Conservation (phyloP, 768 basidiomycete genomes). For the Suillus bovinus region DNA sequence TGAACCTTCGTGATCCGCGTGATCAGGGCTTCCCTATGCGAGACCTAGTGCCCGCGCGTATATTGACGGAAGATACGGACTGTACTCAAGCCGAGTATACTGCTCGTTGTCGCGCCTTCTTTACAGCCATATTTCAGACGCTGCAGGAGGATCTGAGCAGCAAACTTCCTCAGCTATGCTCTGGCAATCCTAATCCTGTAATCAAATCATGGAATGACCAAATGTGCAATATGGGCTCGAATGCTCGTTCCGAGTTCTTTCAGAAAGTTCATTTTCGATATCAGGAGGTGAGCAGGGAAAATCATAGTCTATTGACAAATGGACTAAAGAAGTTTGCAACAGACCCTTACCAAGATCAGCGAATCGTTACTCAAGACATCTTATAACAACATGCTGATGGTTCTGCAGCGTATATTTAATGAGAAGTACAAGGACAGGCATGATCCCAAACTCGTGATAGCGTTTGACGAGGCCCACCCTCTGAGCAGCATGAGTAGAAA, state of each 20-base stretch:
- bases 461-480: too few species aligned
- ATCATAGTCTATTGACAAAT: neutral
- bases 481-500: constrained; percentile 1
- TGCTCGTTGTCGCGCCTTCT: too few species aligned
- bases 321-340: neutral
- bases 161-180: neutral
- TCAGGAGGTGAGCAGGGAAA: neutral
- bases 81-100: constrained; percentile 1
- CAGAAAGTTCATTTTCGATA: neutral
- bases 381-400: too few species aligned
- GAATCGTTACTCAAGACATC: too few species aligned
- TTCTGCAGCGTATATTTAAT: too few species aligned
- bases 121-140: constrained; percentile 16
- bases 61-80: constrained; percentile 12
- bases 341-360: neutral
- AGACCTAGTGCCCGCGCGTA: constrained; percentile 15
- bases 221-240: neutral
- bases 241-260: constrained; percentile 1
- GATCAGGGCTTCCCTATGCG: constrained; percentile 18
- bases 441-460: too few species aligned
- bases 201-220: too few species aligned
- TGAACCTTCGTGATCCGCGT: constrained; percentile 10
- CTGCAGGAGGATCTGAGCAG: constrained; percentile 4
- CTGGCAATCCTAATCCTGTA: neutral
- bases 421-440: neutral